Percentiles rank a stretch among this genome's conserved stretches.
Evolutionary conservation across 352 stramenopile species (phyloP).

Genomic region (Saprolegnia parasitica): DNA sequence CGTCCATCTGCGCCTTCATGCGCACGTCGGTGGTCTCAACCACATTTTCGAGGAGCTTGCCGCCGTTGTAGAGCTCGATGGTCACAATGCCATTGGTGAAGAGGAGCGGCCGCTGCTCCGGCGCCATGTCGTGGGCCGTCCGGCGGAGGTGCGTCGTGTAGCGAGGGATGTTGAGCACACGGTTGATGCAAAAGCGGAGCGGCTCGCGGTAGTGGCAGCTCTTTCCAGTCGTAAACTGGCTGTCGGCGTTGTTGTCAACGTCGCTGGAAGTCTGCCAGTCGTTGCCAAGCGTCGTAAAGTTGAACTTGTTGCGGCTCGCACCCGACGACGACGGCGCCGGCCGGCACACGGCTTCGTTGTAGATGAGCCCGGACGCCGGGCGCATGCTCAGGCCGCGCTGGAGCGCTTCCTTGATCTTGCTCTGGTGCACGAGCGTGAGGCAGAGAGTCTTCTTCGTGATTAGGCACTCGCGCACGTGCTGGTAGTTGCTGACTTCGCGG

Average conservation of each 20-base stretch:
- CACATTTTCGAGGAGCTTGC: constrained; percentile 58
- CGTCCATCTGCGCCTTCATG: constrained; percentile 63
- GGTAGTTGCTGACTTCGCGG: constrained; percentile 81
- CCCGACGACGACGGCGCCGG: no score
- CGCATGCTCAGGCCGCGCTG: constrained; percentile 63
- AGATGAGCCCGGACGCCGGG: not conserved
- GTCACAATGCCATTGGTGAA: constrained; percentile 69
- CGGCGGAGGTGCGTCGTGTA: constrained; percentile 57
- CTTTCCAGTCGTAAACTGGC: not conserved
- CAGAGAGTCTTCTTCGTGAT: constrained; percentile 82
- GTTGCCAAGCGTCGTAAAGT: constrained; percentile 17
- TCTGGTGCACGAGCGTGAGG: constrained; percentile 77
- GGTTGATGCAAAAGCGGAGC: constrained; percentile 66
- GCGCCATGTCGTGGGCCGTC: constrained; percentile 57
- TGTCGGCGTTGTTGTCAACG: not conserved
- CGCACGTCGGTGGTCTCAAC: constrained; percentile 71
- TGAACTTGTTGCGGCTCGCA: constrained; percentile 24
- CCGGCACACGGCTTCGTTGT: not conserved
- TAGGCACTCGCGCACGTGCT: constrained; percentile 79
- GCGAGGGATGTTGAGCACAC: constrained; percentile 78
- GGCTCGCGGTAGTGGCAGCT: constrained; percentile 49
- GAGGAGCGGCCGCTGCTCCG: constrained; percentile 47
- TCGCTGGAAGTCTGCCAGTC: not conserved
- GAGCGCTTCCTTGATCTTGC: constrained; percentile 73
- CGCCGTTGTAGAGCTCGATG: constrained; percentile 73